Percentiles rank a stretch among this genome's conserved stretches.
phyloP scores from a whole-genome alignment of 2,329 filamentous ascomycete genomes.

The Ophiocordyceps sinensis region DNA sequence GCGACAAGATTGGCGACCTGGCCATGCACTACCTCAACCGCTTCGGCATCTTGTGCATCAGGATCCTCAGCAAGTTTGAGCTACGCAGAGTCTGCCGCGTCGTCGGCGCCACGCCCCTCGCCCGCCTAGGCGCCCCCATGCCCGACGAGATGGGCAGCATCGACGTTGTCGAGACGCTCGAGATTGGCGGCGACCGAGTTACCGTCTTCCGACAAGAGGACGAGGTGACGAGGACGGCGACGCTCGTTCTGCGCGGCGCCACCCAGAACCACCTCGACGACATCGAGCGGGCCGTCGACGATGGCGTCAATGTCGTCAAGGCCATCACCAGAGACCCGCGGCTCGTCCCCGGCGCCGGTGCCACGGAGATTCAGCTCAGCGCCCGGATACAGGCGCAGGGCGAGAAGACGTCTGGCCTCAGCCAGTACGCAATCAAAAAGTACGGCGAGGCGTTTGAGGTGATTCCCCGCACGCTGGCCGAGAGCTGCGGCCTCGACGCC shows the following conservation, averaged over 20 bases:
- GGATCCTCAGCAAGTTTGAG: constrained; percentile 96
- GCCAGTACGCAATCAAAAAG: constrained; percentile 95
- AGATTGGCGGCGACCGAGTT: constrained; percentile 95
- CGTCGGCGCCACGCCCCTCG: constrained; percentile 90
- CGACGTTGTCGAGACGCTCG: constrained; percentile 89
- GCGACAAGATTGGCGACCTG: constrained; percentile 86
- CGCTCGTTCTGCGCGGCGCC: constrained; percentile 82
- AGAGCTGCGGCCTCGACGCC: constrained; percentile 88
- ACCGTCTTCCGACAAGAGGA: constrained; percentile 97
- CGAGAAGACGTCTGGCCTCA: constrained; percentile 82
- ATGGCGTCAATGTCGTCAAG: constrained; percentile 97
- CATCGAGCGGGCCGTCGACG: constrained; percentile 90
- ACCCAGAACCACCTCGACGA: constrained; percentile 98
- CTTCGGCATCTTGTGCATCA: constrained; percentile 89
- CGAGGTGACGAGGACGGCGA: constrained; percentile 82
- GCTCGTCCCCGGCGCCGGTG: constrained; percentile 85
- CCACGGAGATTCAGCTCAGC: constrained; percentile 85
- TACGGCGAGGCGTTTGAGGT: constrained; percentile 97
- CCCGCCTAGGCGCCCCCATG: constrained; percentile 92
- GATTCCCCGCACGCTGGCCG: constrained; percentile 81
- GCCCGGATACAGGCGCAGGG: constrained; percentile 82
- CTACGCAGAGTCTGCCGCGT: constrained; percentile 88
- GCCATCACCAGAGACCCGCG: constrained; percentile 89
- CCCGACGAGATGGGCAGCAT: constrained; percentile 98
- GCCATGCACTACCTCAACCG: constrained; percentile 97